Percentiles rank a stretch among this genome's conserved stretches.
These are phyloP conservation scores for Taiozyma sp. DNA, from an alignment of 1,139 yeast genomes.

Conservation along the genomic window DNA sequence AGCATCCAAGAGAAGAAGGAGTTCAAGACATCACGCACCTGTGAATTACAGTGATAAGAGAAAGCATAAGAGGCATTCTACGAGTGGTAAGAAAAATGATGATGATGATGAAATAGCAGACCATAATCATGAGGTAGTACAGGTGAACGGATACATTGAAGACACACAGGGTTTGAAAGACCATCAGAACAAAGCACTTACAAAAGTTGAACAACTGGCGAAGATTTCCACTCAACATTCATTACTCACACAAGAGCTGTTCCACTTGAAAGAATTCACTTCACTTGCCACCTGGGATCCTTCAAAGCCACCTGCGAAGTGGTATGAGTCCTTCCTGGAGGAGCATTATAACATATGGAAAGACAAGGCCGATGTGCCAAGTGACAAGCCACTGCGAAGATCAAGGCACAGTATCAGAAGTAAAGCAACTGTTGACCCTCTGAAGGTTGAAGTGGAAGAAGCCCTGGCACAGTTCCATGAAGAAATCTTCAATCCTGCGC, in stretches of 20 bases:
- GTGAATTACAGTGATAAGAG: slow-evolving; percentile 12
- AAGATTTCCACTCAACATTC: slow-evolving; percentile 30
- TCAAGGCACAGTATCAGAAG: slow-evolving; percentile 23
- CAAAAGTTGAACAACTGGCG: slow-evolving; percentile 23
- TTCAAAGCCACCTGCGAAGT: slow-evolving; percentile 16
- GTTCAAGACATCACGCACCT: slow-evolving; percentile 13
- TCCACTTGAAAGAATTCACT: slow-evolving; percentile 38
- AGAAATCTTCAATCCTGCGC: slow-evolving; percentile 17
- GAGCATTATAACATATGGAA: slow-evolving; percentile 23
- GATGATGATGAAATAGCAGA: not conserved
- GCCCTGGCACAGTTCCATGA: slow-evolving; percentile 11
- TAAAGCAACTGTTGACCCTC: slow-evolving; percentile 22
- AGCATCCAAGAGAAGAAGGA: slow-evolving; percentile 8
- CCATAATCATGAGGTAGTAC: slow-evolving; percentile 3
- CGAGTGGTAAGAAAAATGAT: not conserved
- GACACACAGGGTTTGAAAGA: slow-evolving; percentile 3
- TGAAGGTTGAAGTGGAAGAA: slow-evolving; percentile 20
- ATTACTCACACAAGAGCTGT: slow-evolving; percentile 36
- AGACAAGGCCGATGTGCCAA: slow-evolving; percentile 1
- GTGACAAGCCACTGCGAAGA: slow-evolving; percentile 18
- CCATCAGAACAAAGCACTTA: slow-evolving; percentile 1
- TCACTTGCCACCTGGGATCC: slow-evolving; percentile 35
- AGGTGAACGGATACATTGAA: not conserved
- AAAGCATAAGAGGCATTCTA: not conserved
- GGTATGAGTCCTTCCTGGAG: slow-evolving; percentile 24